A percentile compares a stretch with the other conserved stretches of the same genome.
These are phyloP conservation scores for Saccharomycopsis hybrid DNA, from an alignment of 1,139 yeast genomes.

Conservation along the genomic window DNA sequence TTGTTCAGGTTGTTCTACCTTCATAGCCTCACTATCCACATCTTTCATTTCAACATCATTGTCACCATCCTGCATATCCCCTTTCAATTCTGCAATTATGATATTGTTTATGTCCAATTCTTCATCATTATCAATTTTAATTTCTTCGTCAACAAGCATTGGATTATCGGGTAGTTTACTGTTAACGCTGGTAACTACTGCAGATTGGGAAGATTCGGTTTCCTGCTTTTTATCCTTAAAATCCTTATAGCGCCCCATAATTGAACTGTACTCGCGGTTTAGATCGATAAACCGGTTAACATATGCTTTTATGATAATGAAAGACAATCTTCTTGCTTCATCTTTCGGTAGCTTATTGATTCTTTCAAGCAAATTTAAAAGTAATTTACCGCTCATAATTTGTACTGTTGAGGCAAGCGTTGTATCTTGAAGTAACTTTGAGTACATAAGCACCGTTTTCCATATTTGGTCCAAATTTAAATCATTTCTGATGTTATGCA, in stretches of 20 bases:
- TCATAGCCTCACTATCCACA: conserved; percentile 5
- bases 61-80: conserved; percentile 23
- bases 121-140: conserved; percentile 25
- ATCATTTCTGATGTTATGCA: conserved; percentile 86
- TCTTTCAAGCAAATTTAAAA: conserved; percentile 82
- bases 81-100: conserved; percentile 1
- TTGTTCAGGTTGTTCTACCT: conserved; percentile 22
- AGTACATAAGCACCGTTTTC: conserved; percentile 80
- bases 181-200: background rate
- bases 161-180: background rate
- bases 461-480: conserved; percentile 79
- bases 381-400: conserved; percentile 91
- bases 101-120: conserved; percentile 12
- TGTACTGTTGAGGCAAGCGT: conserved; percentile 86
- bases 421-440: conserved; percentile 74
- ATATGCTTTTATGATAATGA: conserved; percentile 81
- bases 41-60: conserved; percentile 30
- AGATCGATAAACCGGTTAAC: conserved; percentile 75
- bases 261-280: conserved; percentile 63
- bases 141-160: conserved; percentile 8
- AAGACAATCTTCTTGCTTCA: conserved; percentile 79
- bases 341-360: conserved; percentile 76
- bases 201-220: background rate
- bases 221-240: conserved; percentile 39
- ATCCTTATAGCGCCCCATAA: conserved; percentile 55